Evolutionary conservation across 2,329 filamentous ascomycete genomes (phyloP), one percentile per base, ranked within the genome.

Genomic region (Botryotinia narcissicola): DNA sequence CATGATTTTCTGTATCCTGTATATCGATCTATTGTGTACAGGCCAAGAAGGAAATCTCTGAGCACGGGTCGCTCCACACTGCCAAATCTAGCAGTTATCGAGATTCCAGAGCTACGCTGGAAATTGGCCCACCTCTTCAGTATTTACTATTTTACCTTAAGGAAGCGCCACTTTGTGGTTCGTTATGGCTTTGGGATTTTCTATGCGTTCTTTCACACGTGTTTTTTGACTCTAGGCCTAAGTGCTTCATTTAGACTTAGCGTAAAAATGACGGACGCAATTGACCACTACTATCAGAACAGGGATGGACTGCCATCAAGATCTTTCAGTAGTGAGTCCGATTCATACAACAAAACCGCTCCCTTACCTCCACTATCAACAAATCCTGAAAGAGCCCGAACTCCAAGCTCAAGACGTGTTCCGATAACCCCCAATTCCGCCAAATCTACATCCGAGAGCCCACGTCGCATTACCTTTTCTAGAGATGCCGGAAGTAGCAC

Each of bases 401-500:
- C 25, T 42, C 25, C 64, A 54, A 57, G 48, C 1, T 68, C 35
- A 20, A 40, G 40, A 22, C 9, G 10, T 14, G 35, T 12, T 9
- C 64, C 48, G 35, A 57, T 42, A 40, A 57, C 35, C 8, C 46
- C 70, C 40, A 57, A 67, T 29, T 68, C 64, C 6, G n/a, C 64
- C 25, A 42, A 59, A 37, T 67, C 48, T n/a, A n/a, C 22, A 42
- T 5, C 46, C 29, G 61, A 44, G n/a, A 72, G 61, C 8, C 44
- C n/a, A 25, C 61, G 51, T 14, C 61, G 37, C 46, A 25, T 68
- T 29, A 68, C 37, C 5, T 67, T 20, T 20, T 67, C 70, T 25
- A 59, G 37, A 48, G 70, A 59, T 29, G 32, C 61, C 12, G 70
- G 46, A 44, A 68, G 61, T 72, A 72, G 48, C 48, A 66, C 46